phyloP scores from a whole-genome alignment of 257 asterid genomes.

The Rhazya stricta region DNA sequence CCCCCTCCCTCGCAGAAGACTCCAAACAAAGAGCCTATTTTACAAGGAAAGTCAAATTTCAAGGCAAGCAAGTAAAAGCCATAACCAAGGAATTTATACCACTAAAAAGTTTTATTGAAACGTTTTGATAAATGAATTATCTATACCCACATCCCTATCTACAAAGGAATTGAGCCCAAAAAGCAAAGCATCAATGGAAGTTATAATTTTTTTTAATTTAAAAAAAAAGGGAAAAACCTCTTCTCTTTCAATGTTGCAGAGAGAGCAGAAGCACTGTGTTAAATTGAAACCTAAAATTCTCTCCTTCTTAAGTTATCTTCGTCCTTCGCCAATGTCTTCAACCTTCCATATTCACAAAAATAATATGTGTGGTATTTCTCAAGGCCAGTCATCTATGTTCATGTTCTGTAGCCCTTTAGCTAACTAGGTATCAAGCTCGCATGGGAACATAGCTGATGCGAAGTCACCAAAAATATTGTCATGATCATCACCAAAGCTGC shows the following conservation, averaged over 20 bases:
- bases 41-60: not conserved
- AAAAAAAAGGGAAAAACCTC: not conserved
- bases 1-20: not conserved
- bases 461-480: slow-evolving; percentile 60
- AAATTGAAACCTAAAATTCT: slow-evolving; percentile 11
- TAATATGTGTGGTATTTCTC: not conserved
- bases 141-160: slow-evolving; percentile 1
- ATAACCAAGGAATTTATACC: not conserved
- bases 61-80: not conserved
- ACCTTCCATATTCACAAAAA: slow-evolving; percentile 11
- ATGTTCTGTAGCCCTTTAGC: not conserved
- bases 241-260: slow-evolving; percentile 1
- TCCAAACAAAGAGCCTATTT: not conserved
- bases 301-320: not conserved
- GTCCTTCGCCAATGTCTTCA: slow-evolving; percentile 10
- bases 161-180: not conserved
- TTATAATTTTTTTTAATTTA: no score
- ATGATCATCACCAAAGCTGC: slow-evolving; percentile 56
- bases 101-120: not conserved
- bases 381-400: slow-evolving; percentile 1
- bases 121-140: slow-evolving; percentile 11
- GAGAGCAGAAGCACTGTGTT: slow-evolving; percentile 1
- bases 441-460: slow-evolving; percentile 53
- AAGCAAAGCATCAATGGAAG: not conserved
- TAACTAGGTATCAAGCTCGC: slow-evolving; percentile 45